A percentile compares a stretch with the other conserved stretches of the same genome.
phyloP scores from a whole-genome alignment of 2,329 filamentous ascomycete genomes.

The Lecanicillium sp. region DNA sequence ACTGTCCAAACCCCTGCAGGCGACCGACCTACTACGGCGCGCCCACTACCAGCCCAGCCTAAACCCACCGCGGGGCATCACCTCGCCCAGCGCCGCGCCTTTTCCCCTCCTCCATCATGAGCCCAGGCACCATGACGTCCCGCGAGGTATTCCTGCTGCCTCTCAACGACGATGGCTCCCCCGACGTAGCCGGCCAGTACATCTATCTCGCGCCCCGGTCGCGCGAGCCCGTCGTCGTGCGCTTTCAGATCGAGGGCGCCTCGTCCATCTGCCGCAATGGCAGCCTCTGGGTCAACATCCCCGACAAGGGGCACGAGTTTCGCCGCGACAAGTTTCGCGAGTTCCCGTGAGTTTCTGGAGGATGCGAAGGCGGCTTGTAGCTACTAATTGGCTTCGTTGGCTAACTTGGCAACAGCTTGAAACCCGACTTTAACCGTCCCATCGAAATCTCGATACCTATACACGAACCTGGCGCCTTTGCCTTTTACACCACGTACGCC shows the following conservation, averaged over 20 bases:
- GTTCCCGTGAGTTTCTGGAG: constrained; percentile 64
- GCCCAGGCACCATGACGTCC: constrained; percentile 56
- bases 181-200: constrained; percentile 82
- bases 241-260: constrained; percentile 88
- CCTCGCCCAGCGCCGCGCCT: background rate
- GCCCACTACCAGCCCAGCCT: background rate
- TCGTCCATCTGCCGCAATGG: constrained; percentile 94
- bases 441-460: constrained; percentile 88
- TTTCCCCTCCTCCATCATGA: constrained; percentile 41
- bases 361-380: background rate
- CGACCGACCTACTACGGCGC: background rate
- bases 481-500: constrained; percentile 89
- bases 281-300: constrained; percentile 95
- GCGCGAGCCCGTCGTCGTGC: constrained; percentile 67
- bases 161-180: constrained; percentile 87
- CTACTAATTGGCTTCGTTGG: background rate
- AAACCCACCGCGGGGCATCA: constrained; percentile 13
- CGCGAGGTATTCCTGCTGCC: constrained; percentile 80
- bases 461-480: constrained; percentile 76
- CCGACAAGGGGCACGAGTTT: constrained; percentile 68
- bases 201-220: constrained; percentile 79
- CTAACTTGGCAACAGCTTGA: constrained; percentile 51
- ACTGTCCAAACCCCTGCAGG: background rate
- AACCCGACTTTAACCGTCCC: constrained; percentile 86
- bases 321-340: constrained; percentile 74